phyloP scores from a whole-genome alignment of 192 early-diverging fungal species.

The Entophlyctis helioformis region DNA sequence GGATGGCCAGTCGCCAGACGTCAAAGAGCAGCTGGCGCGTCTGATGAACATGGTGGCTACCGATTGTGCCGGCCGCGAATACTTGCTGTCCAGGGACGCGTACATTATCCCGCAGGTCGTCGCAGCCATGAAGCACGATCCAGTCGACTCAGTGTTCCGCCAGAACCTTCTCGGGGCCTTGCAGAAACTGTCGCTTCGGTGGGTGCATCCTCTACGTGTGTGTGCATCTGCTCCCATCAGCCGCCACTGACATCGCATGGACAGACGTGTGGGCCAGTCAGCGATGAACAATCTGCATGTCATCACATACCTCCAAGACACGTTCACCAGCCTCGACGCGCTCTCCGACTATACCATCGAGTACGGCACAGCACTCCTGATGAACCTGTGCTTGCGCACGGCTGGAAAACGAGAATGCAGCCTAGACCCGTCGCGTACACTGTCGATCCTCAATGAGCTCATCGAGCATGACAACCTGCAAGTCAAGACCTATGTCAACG shows the following conservation, averaged over 20 bases:
- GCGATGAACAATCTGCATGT: slow-evolving; percentile 24
- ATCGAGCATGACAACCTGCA: slow-evolving; percentile 26
- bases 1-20: background rate
- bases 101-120: slow-evolving; percentile 15
- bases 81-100: slow-evolving; percentile 9
- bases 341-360: slow-evolving; percentile 28
- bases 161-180: slow-evolving; percentile 30
- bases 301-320: slow-evolving; percentile 14
- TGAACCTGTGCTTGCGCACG: slow-evolving; percentile 40
- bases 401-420: slow-evolving; percentile 23
- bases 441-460: slow-evolving; percentile 15
- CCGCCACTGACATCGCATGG: background rate
- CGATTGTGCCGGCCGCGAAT: slow-evolving; percentile 25
- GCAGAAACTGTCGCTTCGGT: too few relatives aligned
- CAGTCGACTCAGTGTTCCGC: slow-evolving; percentile 8
- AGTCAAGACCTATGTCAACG: slow-evolving; percentile 42
- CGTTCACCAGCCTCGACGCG: slow-evolving; percentile 20
- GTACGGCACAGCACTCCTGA: slow-evolving; percentile 31
- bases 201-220: background rate
- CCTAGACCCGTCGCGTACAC: slow-evolving; percentile 8
- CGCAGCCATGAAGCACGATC: slow-evolving; percentile 10
- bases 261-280: slow-evolving; percentile 26
- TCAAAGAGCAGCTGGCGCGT: slow-evolving; percentile 14
- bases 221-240: background rate
- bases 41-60: slow-evolving; percentile 28